A percentile compares a stretch with the other conserved stretches of the same genome.
These are phyloP conservation scores for Scedosporium minutisporum DNA, from an alignment of 2,329 filamentous ascomycete species.

Conservation along the genomic window DNA sequence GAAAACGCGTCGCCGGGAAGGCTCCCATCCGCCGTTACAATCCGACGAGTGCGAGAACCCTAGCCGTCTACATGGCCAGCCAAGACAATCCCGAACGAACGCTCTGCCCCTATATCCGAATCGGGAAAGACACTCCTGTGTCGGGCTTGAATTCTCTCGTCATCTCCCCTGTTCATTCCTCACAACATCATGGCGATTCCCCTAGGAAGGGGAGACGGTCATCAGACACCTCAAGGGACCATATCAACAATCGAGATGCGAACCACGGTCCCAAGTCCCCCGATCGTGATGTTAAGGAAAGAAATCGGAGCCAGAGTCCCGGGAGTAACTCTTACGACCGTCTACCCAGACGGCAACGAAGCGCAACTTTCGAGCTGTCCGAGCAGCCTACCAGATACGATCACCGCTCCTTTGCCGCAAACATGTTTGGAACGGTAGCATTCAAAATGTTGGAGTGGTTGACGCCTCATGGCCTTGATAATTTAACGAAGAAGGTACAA, in stretches of 20 bases:
- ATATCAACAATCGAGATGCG: neutral
- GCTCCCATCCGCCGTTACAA: slow-evolving; percentile 71
- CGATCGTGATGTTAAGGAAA: neutral
- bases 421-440: slow-evolving; percentile 54
- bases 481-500: neutral
- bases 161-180: slow-evolving; percentile 1
- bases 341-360: neutral
- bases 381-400: slow-evolving; percentile 43
- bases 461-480: slow-evolving; percentile 43
- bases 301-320: slow-evolving; percentile 1
- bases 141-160: slow-evolving; percentile 1
- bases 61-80: slow-evolving; percentile 72
- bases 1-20: slow-evolving; percentile 55
- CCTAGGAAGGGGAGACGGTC: neutral
- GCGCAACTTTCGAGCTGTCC: slow-evolving; percentile 16
- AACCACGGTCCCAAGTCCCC: neutral
- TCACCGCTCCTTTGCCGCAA: slow-evolving; percentile 51
- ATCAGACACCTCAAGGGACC: neutral
- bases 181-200: neutral
- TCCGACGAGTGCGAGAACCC: slow-evolving; percentile 67
- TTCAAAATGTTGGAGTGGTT: slow-evolving; percentile 65
- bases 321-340: neutral
- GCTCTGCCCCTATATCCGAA: slow-evolving; percentile 49
- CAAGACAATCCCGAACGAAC: slow-evolving; percentile 65
- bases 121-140: slow-evolving; percentile 22